Base-by-base conservation (phyloP, 768 basidiomycete species). In the Trametopsis cervina region DNA sequence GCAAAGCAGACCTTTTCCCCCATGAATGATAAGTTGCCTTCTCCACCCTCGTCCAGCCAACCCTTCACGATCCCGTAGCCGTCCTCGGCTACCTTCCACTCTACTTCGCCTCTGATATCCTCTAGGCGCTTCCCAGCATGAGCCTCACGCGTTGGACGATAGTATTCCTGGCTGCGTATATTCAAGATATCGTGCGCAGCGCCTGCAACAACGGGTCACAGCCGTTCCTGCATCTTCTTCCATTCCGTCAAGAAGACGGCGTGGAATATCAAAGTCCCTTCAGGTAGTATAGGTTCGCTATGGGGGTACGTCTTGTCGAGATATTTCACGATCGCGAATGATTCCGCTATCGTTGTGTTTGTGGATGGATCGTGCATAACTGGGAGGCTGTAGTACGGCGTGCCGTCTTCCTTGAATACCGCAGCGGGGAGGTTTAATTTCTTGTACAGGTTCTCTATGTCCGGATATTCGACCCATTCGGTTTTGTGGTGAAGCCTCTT, bases 301-400 rank as follows among this genome's bases (percentile, higher is more conserved):
- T 66, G 57, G 0, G 78, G 74, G 53, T 79, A 81, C 0, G 68
- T 66, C 4, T 64, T 61, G 46, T 80, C 78, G 42, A 81, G 66
- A 59, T 81, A 79, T 13, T 64, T 54, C 4, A 72, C 76, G 49
- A 81, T 80, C 15, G 51, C 57, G 41, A 64, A 54, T 0, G 78
- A 77, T 21, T 80, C 75, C 5, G 69, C 50, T 20, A 80, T 26
- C 2, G 60, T 50, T 0, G 55, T 50, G 5, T 64, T 65, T 4
- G 73, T 77, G 35, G 63, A 61, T 0, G 69, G 67, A 53, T 80
- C 78, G 51, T 72, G 59, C 46, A 82, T 77, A 23, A 70, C 66
- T 0, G 80, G 79, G 0, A 76, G 62, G 12, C 76, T 76, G 58
- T 76, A 74, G 26, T 50, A 45, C 1, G 62, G 63, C 1, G 44